These are phyloP conservation scores for Phytophthora quininea DNA, from an alignment of 352 stramenopile species.

Conservation along the genomic window DNA sequence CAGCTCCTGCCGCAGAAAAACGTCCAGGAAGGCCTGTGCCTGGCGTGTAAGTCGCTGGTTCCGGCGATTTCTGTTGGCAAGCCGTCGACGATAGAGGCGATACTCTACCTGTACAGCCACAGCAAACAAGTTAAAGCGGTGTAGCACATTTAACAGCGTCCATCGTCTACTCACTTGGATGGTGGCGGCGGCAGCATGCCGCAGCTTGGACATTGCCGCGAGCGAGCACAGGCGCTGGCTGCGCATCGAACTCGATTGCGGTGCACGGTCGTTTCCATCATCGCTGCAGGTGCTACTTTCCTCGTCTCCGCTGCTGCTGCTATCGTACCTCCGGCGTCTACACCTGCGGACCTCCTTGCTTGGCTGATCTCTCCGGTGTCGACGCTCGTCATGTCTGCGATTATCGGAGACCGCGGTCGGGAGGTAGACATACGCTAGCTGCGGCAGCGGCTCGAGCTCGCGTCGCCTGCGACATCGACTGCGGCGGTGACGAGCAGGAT, in stretches of 20 bases:
- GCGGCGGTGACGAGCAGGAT: constrained; percentile 1
- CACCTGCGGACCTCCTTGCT: background rate
- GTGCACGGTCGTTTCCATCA: constrained; percentile 8
- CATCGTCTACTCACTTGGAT: constrained; percentile 42
- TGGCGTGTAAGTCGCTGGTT: constrained; percentile 20
- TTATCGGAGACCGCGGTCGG: constrained; percentile 13
- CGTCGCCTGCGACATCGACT: constrained; percentile 18
- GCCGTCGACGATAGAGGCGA: constrained; percentile 42
- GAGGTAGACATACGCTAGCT: constrained; percentile 29
- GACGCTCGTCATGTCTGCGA: constrained; percentile 4
- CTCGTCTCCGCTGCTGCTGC: background rate
- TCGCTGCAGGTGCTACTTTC: constrained; percentile 6
- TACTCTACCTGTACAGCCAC: constrained; percentile 42
- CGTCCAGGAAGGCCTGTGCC: constrained; percentile 35
- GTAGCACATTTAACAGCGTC: constrained; percentile 1
- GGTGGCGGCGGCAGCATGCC: constrained; percentile 40
- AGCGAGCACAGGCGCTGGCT: constrained; percentile 54
- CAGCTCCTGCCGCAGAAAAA: constrained; percentile 41
- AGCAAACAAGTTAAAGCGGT: background rate
- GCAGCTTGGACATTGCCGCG: constrained; percentile 50
- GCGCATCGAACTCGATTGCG: constrained; percentile 20
- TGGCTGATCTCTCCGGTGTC: background rate
- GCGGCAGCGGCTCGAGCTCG: constrained; percentile 7
- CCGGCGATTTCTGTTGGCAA: constrained; percentile 23
- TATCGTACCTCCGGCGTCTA: constrained; percentile 17